phyloP scores from a whole-genome alignment of 192 early-diverging fungal species.

The Coemansia sp. region DNA sequence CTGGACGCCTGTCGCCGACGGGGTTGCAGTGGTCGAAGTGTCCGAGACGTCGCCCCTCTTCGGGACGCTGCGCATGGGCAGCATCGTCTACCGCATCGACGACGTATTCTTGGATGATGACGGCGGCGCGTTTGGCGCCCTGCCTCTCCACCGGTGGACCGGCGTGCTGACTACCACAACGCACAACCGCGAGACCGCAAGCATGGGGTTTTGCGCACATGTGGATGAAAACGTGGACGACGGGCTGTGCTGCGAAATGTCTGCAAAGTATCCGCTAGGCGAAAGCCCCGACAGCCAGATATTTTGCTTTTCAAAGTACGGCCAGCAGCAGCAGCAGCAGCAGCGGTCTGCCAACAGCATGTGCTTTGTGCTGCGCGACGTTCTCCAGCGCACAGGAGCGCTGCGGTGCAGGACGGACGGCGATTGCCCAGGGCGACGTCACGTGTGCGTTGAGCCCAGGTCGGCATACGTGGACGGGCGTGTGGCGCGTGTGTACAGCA shows the following conservation, averaged over 20 bases:
- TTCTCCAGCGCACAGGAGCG: slow-evolving; percentile 15
- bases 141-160: slow-evolving; percentile 38
- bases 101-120: slow-evolving; percentile 20
- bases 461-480: slow-evolving; percentile 28
- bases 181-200: slow-evolving; percentile 19
- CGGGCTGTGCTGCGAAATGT: slow-evolving; percentile 53
- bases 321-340: no score
- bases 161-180: slow-evolving; percentile 21
- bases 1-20: slow-evolving; percentile 15
- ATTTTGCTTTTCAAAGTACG: slow-evolving; percentile 38
- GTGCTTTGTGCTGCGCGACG: slow-evolving; percentile 35
- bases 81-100: slow-evolving; percentile 30
- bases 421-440: slow-evolving; percentile 12
- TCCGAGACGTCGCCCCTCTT: slow-evolving; percentile 26
- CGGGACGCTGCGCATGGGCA: slow-evolving; percentile 26
- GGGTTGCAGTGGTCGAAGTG: slow-evolving; percentile 33
- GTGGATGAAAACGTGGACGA: slow-evolving; percentile 33
- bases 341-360: slow-evolving; percentile 8
- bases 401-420: slow-evolving; percentile 20
- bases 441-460: slow-evolving; percentile 36
- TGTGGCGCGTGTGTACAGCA: slow-evolving; percentile 37
- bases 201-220: slow-evolving; percentile 24
- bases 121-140: neutral
- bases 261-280: slow-evolving; percentile 33
- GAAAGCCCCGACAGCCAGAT: slow-evolving; percentile 45